Evolutionary conservation across 2,329 filamentous ascomycete species (phyloP), one percentile per base, ranked within the genome.

Genomic region (Hypomyces rosellus): DNA sequence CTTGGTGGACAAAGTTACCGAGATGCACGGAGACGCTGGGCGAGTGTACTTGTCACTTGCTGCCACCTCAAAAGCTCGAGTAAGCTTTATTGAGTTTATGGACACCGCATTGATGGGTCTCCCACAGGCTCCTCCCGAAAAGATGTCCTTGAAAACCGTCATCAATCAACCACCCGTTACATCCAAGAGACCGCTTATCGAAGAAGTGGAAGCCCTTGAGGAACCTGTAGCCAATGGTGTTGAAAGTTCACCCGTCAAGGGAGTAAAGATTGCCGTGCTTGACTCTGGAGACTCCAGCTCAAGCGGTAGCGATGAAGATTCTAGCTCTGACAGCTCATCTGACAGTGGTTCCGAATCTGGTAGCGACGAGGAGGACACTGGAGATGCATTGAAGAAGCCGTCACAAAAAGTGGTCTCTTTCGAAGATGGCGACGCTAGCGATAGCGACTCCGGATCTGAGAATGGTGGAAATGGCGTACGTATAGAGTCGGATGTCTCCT

Each of bases 11-110:
- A 53, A 58, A 5, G 62, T 53, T 2, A 36, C 13, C 5, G 33
- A 57, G n/a, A 63, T 65, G 16, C 46, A 60, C 5, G 63, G 65
- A 11, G 60, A 76, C 50, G 45, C 72, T 6, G 63, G 63, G 14
- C 61, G 55, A 14, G 66, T 73, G 0, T 78, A 73, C 51, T 55
- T 64, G 3, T 57, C 60, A 4, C 59, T 77, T 5, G 50, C 59
- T 1, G 59, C 62, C 40, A 59, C 59, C 1, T 63, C 64, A 15
- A 65, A 70, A 11, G 56, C 64, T 2, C 61, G 63, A 1, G 51
- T 68, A 6, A 61, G 57, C 43, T 66, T 66, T 44, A 61, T 67
- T 22, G 65, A 65, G 15, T 63, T 66, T 50, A 60, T 64, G 56
- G 65, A 69, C 5, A 54, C 51, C 6, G 60, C 57, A 11, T 44